Evolutionary conservation across 371 early-diverging fungal species (phyloP).

Genomic region (Apophysomyces elegans): DNA sequence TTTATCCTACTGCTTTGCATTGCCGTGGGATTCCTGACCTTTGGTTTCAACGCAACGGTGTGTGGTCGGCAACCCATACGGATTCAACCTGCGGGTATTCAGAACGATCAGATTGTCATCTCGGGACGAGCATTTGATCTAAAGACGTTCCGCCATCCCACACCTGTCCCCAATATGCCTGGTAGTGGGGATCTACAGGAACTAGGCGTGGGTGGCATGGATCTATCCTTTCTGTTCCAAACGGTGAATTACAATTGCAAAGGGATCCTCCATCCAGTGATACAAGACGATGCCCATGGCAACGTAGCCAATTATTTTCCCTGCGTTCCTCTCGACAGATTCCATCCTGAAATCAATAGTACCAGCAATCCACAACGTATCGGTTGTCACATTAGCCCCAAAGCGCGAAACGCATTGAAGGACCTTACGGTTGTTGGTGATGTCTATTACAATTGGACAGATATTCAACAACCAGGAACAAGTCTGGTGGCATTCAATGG

Average conservation of each 20-base stretch:
- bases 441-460: slow-evolving; percentile 78
- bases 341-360: slow-evolving; percentile 44
- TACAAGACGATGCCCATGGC: slow-evolving; percentile 47
- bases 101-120: slow-evolving; percentile 52
- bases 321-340: slow-evolving; percentile 61
- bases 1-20: slow-evolving; percentile 70
- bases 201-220: slow-evolving; percentile 71
- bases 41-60: slow-evolving; percentile 65
- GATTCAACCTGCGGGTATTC: slow-evolving; percentile 56
- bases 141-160: slow-evolving; percentile 45
- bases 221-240: slow-evolving; percentile 81
- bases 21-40: slow-evolving; percentile 69
- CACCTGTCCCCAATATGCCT: slow-evolving; percentile 40
- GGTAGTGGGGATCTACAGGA: slow-evolving; percentile 61
- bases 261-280: slow-evolving; percentile 57
- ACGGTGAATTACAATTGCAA: slow-evolving; percentile 73
- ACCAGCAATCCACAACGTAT: slow-evolving; percentile 58
- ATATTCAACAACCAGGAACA: slow-evolving; percentile 57
- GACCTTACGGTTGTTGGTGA: slow-evolving; percentile 60
- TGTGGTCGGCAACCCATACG: slow-evolving; percentile 62
- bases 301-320: slow-evolving; percentile 76
- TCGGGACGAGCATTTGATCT: slow-evolving; percentile 61
- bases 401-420: slow-evolving; percentile 49
- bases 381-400: slow-evolving; percentile 70
- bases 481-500: slow-evolving; percentile 80